Base-by-base conservation (phyloP, 2,329 filamentous ascomycete species). In the Diaporthe vexans region DNA sequence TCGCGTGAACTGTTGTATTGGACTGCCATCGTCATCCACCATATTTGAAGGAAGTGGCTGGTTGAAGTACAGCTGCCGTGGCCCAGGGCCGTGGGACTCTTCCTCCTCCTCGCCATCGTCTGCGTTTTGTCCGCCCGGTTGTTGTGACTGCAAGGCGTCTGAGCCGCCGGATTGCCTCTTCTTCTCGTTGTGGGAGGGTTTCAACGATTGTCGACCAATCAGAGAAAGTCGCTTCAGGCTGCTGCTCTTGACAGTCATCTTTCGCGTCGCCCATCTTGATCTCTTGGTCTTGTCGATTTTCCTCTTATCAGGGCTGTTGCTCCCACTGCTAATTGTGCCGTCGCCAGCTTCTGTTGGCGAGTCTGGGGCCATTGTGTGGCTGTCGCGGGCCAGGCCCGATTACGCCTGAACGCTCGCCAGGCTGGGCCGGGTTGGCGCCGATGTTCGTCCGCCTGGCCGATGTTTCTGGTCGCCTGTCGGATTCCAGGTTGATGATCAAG, bases 261-360 rank as follows among this genome's bases (percentile, higher is more conserved):
- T 94, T 80, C 95, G 94, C n/a, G 97, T 98, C 24, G 97, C 96
- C 97, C 97, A 98, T 91, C 97, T 90, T 83, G 97, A 92, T 81
- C 95, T 90, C 82, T 96, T 95, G 29, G 92, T 93, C 73, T 81
- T 79, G 68, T 68, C 88, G 89, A 57, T 89, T 89, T 75, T 87
- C 78, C 84, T 88, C 77, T 84, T 82, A 74, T 85, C 84, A n/a
- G 78, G 70, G 51, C 73, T 77, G 70, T 69, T 61, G 67, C 75
- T 76, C 13, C 68, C 70, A 33, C 65, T 73, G 33, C 73, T 73
- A 35, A 37, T 40, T 37, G 73, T 68, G 51, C 75, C 68, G 17
- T 75, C 71, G 26, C 69, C 76, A 29, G 58, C 69, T 46, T 73
- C 74, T 8, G 58, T 63, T 63, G 65, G 57, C 51, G 73, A 74